phyloP scores from a whole-genome alignment of 495 filamentous ascomycete genomes.

The Penicillium maclennaniae region DNA sequence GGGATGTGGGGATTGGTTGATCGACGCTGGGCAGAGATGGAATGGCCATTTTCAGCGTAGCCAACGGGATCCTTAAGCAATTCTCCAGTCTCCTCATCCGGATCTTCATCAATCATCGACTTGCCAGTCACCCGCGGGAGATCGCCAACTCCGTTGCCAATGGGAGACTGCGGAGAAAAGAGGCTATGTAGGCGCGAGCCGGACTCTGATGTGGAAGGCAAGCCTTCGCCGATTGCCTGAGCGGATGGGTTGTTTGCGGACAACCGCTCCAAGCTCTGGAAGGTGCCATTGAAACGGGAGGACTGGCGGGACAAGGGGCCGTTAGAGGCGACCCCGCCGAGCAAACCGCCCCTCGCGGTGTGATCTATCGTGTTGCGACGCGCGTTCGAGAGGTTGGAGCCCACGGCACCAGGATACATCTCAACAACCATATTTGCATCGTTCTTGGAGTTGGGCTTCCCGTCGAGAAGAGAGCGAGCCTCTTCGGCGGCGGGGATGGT shows the following conservation, averaged over 20 bases:
- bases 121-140: conserved; percentile 72
- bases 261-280: conserved; percentile 69
- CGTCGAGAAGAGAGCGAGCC: conserved; percentile 70
- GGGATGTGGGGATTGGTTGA: conserved; percentile 74
- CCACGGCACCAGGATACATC: conserved; percentile 50
- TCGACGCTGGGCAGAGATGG: conserved; percentile 51
- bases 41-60: conserved; percentile 73
- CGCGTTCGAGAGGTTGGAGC: conserved; percentile 34
- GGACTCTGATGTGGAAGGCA: conserved; percentile 58
- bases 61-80: conserved; percentile 79
- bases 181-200: conserved; percentile 64
- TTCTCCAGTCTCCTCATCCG: conserved; percentile 81
- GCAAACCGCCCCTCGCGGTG: conserved; percentile 43
- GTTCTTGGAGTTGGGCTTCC: conserved; percentile 71
- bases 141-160: conserved; percentile 69
- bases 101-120: conserved; percentile 79
- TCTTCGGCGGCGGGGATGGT: conserved; percentile 69
- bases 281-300: conserved; percentile 73
- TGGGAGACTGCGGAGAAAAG: conserved; percentile 81
- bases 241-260: conserved; percentile 57
- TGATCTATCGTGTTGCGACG: conserved; percentile 62
- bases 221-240: conserved; percentile 49
- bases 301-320: conserved; percentile 61
- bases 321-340: conserved; percentile 54
- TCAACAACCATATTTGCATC: conserved; percentile 79